phyloP scores from a whole-genome alignment of 345 rosid genomes.

The Kandelia obovata region DNA sequence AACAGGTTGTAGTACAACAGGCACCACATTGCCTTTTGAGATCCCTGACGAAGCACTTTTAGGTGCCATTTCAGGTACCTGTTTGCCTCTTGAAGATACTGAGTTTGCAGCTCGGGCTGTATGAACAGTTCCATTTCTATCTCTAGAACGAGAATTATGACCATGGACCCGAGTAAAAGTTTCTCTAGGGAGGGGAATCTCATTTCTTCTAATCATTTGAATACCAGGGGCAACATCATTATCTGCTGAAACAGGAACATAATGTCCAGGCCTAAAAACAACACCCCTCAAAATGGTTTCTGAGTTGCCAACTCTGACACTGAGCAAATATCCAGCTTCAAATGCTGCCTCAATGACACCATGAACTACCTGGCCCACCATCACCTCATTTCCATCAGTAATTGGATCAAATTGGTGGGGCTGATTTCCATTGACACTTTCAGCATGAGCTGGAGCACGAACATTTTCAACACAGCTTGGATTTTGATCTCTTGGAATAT shows the following conservation, averaged over 20 bases:
- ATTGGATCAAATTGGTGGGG: conserved; percentile 30
- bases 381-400: conserved; percentile 26
- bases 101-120: conserved; percentile 20
- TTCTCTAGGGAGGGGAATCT: conserved; percentile 43
- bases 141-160: conserved; percentile 21
- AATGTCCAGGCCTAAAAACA: conserved; percentile 71
- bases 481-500: conserved; percentile 23
- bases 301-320: conserved; percentile 60
- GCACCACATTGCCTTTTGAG: conserved; percentile 44
- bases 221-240: conserved; percentile 73
- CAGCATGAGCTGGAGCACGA: conserved; percentile 33
- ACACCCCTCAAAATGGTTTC: conserved; percentile 63
- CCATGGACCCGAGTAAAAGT: conserved; percentile 30
- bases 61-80: conserved; percentile 12
- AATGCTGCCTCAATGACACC: conserved; percentile 72
- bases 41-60: conserved; percentile 33
- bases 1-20: conserved; percentile 46
- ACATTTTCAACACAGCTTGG: conserved; percentile 29
- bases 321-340: conserved; percentile 76
- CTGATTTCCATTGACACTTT: conserved; percentile 30
- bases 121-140: conserved; percentile 22
- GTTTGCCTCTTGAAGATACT: conserved; percentile 21
- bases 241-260: conserved; percentile 52
- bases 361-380: conserved; percentile 67
- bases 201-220: conserved; percentile 66